Conservation (phyloP, 352 stramenopile species). For the Phytopythium chamaehyphon region DNA sequence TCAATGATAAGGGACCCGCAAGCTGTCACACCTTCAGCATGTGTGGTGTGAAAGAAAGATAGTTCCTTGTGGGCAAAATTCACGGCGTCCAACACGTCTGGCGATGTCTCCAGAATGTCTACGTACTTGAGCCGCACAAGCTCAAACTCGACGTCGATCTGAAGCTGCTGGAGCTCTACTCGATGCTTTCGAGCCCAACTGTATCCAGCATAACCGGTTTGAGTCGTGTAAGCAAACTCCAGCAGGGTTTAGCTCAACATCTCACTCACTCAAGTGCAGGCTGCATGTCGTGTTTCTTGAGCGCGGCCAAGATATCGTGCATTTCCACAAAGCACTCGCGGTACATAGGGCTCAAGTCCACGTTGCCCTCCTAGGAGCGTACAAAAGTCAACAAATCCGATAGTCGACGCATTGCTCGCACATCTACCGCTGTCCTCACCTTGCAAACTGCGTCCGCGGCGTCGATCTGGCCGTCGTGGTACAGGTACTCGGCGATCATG, state of each 20-base stretch:
- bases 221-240: conserved; percentile 4
- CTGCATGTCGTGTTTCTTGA: conserved; percentile 60
- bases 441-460: conserved; percentile 67
- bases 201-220: conserved; percentile 1
- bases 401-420: background rate
- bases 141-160: conserved; percentile 81
- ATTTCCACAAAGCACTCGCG: conserved; percentile 67
- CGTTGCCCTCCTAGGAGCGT: conserved; percentile 40
- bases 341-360: conserved; percentile 47
- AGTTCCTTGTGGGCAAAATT: conserved; percentile 66
- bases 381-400: background rate
- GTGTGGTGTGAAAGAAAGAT: conserved; percentile 49
- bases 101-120: conserved; percentile 58
- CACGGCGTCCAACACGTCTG: conserved; percentile 65
- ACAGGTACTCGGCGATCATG: conserved; percentile 73
- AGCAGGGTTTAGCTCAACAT: background rate
- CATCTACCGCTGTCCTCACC: conserved; percentile 16
- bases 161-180: conserved; percentile 37
- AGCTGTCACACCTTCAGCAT: conserved; percentile 38
- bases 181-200: conserved; percentile 66
- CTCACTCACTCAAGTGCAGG: conserved; percentile 57
- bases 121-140: conserved; percentile 82
- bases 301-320: conserved; percentile 54
- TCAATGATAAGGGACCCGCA: no score
- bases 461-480: conserved; percentile 74